A percentile compares a stretch with the other conserved stretches of the same genome.
These are phyloP conservation scores for Solanum arcanum DNA, from an alignment of 257 asterid species.

Conservation along the genomic window DNA sequence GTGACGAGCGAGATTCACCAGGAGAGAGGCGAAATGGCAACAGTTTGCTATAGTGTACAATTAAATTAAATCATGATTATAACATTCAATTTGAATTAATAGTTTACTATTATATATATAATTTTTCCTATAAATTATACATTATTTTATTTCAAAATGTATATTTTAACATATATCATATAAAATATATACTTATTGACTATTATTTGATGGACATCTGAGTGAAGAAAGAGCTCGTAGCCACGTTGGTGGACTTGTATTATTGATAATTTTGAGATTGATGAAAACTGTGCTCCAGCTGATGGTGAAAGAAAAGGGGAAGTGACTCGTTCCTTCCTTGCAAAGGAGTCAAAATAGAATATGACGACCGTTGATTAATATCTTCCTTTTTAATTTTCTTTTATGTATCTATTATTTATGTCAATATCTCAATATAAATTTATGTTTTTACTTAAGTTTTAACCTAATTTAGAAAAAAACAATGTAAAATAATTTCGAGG, in stretches of 20 bases:
- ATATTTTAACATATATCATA: not conserved
- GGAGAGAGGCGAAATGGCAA: too few species aligned
- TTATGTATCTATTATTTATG: not conserved
- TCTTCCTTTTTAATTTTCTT: not conserved
- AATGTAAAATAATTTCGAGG: not conserved
- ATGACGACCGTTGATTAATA: not conserved
- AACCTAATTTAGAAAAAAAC: not conserved
- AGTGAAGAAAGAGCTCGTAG: not conserved
- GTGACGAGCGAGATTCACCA: too few species aligned
- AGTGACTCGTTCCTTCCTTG: not conserved
- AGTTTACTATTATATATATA: too few species aligned
- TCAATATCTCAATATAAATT: not conserved
- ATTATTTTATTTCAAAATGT: not conserved
- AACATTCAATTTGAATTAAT: too few species aligned
- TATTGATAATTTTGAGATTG: not conserved
- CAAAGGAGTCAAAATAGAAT: not conserved
- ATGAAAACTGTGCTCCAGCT: fast-evolving
- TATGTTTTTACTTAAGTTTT: not conserved
- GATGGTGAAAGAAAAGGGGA: not conserved
- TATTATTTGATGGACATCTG: not conserved
- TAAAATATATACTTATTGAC: not conserved
- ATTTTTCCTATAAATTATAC: not conserved
- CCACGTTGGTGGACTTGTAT: not conserved
- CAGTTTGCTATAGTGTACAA: too few species aligned
- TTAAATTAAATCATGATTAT: too few species aligned